Base-by-base conservation (phyloP, 2,329 filamentous ascomycete species). In the Pyrenochaeta sp. region DNA sequence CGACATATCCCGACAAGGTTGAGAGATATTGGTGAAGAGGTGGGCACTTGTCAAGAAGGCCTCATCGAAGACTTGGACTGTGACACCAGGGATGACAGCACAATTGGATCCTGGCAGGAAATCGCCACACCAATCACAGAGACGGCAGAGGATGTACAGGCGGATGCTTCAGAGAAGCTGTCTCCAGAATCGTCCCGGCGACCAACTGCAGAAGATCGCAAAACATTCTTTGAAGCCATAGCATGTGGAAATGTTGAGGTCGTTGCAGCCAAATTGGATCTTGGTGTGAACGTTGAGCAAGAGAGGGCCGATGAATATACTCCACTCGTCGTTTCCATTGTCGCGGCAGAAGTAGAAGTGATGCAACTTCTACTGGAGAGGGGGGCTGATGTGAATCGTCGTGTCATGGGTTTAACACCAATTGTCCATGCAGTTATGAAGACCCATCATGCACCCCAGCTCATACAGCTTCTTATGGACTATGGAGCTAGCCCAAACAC, bases 401-500 rank as follows among this genome's bases (percentile, higher is more conserved):
- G 50, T 4, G 33, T 42, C 20, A 37, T 40, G 1, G 43, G 12
- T 3, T 15, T 47, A 7, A 53, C 61, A 37, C 57, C 61, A 1
- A 35, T 62, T 10, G 49, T 61, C 3, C 53, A 64, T 21, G 64
- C 64, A 37, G 43, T 54, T n/a, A 41, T 48, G 20, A 47, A 36
- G 12, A 14, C 14, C 12, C 27, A 55, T 11, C 23, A 30, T 10
- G 51, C 49, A 17, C 44, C 52, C 7, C 52, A 54, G 11, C 42
- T 67, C 11, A 52, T 64, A 18, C 49, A 63, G 12, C 51, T 69
- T 15, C 54, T 68, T 2, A 15, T 68, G 0, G 54, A 66, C 14
- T 20, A 61, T 21, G 63, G 66, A 5, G 64, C 58, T 5, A 31
- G 47, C 30, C 48, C 54, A 11, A 51, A 53, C 12, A 45, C 55